Percentiles rank a stretch among this genome's conserved stretches.
Evolutionary conservation across 495 filamentous ascomycete species (phyloP).

Genomic region (Filosporella fistucella): DNA sequence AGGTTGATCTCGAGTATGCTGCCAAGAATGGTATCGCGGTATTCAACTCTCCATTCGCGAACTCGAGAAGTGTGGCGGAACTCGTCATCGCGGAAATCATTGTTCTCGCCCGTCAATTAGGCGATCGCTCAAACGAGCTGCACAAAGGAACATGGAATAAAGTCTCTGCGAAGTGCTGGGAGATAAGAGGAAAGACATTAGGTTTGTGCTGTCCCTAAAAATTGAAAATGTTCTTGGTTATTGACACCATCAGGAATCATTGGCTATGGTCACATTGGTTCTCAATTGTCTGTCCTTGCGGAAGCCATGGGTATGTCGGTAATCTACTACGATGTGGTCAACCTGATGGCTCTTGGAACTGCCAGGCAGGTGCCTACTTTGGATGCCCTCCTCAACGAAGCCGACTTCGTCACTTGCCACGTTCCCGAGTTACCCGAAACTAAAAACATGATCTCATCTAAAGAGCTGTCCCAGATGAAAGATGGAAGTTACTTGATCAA

Average conservation of each 20-base stretch:
- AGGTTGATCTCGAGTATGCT: slow-evolving; percentile 91
- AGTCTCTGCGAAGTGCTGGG: slow-evolving; percentile 93
- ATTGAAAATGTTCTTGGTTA: not conserved
- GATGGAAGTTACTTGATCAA: slow-evolving; percentile 92
- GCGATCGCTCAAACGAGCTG: slow-evolving; percentile 92
- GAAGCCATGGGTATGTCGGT: slow-evolving; percentile 98
- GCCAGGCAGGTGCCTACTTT: slow-evolving; percentile 77
- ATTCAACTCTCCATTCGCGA: slow-evolving; percentile 98
- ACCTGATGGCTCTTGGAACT: slow-evolving; percentile 88
- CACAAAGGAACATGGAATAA: slow-evolving; percentile 97
- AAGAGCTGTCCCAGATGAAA: slow-evolving; percentile 86
- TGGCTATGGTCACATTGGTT: slow-evolving; percentile 97
- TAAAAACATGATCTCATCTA: slow-evolving; percentile 74
- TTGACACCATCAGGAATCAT: slow-evolving; percentile 63
- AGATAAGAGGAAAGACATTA: slow-evolving; percentile 94
- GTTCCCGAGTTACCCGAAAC: slow-evolving; percentile 93
- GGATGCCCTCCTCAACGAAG: slow-evolving; percentile 64
- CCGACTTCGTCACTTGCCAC: slow-evolving; percentile 92
- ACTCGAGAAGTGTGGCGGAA: slow-evolving; percentile 95
- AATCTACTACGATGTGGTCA: slow-evolving; percentile 90
- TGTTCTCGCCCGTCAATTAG: slow-evolving; percentile 80
- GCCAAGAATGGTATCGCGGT: slow-evolving; percentile 91
- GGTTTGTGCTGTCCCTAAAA: slow-evolving; percentile 50
- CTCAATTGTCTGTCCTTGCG: slow-evolving; percentile 90
- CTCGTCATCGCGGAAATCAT: slow-evolving; percentile 94